These are phyloP conservation scores for Kazachstania sp. DNA, from an alignment of 1,139 yeast genomes.

Conservation along the genomic window DNA sequence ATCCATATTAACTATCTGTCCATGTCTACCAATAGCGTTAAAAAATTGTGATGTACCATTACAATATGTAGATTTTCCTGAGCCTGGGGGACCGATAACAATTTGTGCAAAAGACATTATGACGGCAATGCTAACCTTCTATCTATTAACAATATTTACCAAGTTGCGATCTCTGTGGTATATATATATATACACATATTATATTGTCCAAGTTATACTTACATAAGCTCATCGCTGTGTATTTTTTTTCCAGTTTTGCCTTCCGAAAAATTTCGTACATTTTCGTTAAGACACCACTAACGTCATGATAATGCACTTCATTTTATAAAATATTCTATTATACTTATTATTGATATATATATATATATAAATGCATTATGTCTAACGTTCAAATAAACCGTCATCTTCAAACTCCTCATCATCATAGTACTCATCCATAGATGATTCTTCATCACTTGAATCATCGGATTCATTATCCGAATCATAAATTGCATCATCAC, in stretches of 20 bases:
- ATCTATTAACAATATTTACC: too few relatives aligned
- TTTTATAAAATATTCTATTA: too few relatives aligned
- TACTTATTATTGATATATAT: too few relatives aligned
- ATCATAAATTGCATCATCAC: conserved; percentile 14
- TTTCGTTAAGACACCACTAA: too few relatives aligned
- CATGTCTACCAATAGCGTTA: conserved; percentile 86
- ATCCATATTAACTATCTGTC: conserved; percentile 75
- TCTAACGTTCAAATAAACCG: conserved; percentile 40
- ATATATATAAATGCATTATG: too few relatives aligned
- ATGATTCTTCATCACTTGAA: conserved; percentile 25
- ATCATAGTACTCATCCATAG: conserved; percentile 40
- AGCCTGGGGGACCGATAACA: conserved; percentile 96
- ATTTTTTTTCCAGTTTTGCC: too few relatives aligned
- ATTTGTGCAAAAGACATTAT: conserved; percentile 75
- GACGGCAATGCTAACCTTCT: too few relatives aligned
- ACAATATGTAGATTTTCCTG: conserved; percentile 94
- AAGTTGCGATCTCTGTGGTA: not conserved
- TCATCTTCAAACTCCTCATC: conserved; percentile 35
- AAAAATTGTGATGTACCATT: conserved; percentile 86
- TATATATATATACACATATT: too few relatives aligned
- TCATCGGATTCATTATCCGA: conserved; percentile 29
- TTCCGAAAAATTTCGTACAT: too few relatives aligned
- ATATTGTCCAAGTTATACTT: too few relatives aligned
- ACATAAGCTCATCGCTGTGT: too few relatives aligned
- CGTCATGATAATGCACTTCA: too few relatives aligned